These are phyloP conservation scores for Beta macrorhiza DNA, from an alignment of 179 eudicot species.

Conservation along the genomic window DNA sequence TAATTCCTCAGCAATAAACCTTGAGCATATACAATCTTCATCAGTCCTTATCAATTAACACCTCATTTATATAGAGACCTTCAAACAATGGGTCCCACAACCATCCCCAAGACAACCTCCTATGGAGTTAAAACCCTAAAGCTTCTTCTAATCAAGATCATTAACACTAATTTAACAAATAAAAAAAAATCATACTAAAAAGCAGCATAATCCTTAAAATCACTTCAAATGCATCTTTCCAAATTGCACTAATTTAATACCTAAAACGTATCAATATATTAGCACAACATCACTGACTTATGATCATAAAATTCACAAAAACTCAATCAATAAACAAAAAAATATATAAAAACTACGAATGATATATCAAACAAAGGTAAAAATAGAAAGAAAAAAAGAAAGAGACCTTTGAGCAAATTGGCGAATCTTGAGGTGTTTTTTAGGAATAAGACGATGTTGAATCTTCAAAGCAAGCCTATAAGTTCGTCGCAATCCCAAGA, in stretches of 20 bases:
- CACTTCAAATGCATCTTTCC: neutral
- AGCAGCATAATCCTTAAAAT: neutral
- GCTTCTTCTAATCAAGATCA: neutral
- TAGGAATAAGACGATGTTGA: conserved; percentile 65
- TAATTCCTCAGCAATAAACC: neutral
- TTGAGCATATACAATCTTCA: conserved; percentile 18
- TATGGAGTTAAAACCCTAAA: neutral
- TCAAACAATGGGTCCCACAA: conserved; percentile 12
- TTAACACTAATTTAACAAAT: neutral
- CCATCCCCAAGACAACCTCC: neutral
- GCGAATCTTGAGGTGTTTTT: conserved; percentile 51
- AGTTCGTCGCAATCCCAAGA: conserved; percentile 73
- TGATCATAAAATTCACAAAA: conserved; percentile 1
- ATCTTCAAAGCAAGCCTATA: conserved; percentile 65
- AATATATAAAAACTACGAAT: neutral
- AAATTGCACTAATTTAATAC: neutral
- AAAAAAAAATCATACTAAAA: too few relatives aligned
- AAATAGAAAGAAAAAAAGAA: neutral
- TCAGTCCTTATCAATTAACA: conserved; percentile 6
- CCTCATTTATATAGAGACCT: neutral
- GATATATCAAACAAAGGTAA: neutral
- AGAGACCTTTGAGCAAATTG: conserved; percentile 61
- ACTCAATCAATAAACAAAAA: neutral
- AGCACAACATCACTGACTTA: neutral
- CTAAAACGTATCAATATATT: neutral